Conservation (phyloP, 768 basidiomycete species). For the Trametes maxima region DNA sequence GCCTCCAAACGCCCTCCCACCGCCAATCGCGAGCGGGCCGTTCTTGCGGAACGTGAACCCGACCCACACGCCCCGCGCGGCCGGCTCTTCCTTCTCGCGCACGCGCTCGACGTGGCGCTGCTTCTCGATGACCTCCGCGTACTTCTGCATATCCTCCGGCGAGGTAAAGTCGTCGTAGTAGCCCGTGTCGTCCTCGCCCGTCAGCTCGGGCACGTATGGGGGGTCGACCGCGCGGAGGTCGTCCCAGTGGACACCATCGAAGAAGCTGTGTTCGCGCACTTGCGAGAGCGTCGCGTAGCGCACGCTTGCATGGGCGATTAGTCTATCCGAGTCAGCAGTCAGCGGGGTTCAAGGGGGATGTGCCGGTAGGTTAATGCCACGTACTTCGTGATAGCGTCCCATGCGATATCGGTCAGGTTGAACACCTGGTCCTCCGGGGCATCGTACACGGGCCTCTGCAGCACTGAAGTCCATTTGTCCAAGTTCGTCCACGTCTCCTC, state of each 20-base stretch:
- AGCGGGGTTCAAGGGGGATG: neutral
- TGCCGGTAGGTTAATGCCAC: too few relatives aligned
- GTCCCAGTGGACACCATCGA: slow-evolving; percentile 74
- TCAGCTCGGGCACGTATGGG: slow-evolving; percentile 93
- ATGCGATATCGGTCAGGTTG: slow-evolving; percentile 90
- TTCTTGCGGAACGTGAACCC: slow-evolving; percentile 93
- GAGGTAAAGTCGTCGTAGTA: slow-evolving; percentile 93
- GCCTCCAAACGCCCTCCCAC: slow-evolving; percentile 44
- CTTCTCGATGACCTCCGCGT: slow-evolving; percentile 97
- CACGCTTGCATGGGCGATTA: slow-evolving; percentile 85
- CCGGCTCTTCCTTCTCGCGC: slow-evolving; percentile 80
- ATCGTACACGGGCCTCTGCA: slow-evolving; percentile 93
- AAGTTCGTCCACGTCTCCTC: slow-evolving; percentile 99
- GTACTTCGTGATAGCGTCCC: slow-evolving; percentile 90
- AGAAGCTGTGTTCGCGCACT: slow-evolving; percentile 82
- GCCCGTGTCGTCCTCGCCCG: slow-evolving; percentile 92
- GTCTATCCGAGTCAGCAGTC: slow-evolving; percentile 40
- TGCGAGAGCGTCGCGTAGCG: slow-evolving; percentile 77
- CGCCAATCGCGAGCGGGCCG: slow-evolving; percentile 49
- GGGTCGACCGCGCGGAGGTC: slow-evolving; percentile 73
- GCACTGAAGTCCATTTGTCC: slow-evolving; percentile 94
- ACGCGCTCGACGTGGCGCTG: slow-evolving; percentile 92
- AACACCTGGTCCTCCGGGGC: slow-evolving; percentile 95
- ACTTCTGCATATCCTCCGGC: slow-evolving; percentile 96
- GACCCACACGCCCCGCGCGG: slow-evolving; percentile 81